Evolutionary conservation across 2,329 filamentous ascomycete species (phyloP).

Genomic region (Xylariales sp.): DNA sequence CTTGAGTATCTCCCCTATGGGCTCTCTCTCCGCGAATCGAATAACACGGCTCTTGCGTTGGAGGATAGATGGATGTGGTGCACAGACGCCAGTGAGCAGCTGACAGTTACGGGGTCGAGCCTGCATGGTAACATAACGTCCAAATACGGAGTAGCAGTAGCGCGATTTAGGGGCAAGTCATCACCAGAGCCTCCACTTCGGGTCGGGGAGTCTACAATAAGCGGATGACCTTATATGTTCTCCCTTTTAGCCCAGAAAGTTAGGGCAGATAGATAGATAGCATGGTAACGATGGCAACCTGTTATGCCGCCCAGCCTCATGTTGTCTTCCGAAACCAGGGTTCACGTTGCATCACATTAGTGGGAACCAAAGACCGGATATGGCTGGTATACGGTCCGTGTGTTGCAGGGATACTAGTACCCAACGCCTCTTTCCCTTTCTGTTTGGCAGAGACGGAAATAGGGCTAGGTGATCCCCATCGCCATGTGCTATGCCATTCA

Average conservation of each 20-base stretch:
- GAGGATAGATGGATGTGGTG: conserved; percentile 17
- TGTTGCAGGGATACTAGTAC: conserved; percentile 29
- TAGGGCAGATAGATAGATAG: background rate
- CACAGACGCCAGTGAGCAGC: conserved; percentile 28
- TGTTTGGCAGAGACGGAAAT: conserved; percentile 9
- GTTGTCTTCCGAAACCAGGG: conserved; percentile 12
- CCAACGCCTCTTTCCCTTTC: conserved; percentile 18
- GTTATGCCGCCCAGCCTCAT: background rate
- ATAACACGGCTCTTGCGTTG: conserved; percentile 14
- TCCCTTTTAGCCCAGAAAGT: background rate
- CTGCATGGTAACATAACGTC: conserved; percentile 12
- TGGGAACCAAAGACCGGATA: conserved; percentile 9
- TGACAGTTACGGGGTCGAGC: conserved; percentile 15
- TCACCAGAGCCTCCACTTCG: conserved; percentile 1
- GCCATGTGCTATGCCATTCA: background rate
- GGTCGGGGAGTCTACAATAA: conserved; percentile 8
- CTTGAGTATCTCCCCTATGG: background rate
- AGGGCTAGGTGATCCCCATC: conserved; percentile 7
- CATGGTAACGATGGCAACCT: background rate
- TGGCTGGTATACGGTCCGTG: conserved; percentile 27
- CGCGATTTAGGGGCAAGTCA: conserved; percentile 23
- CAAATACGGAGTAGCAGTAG: conserved; percentile 27
- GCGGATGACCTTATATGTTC: conserved; percentile 1
- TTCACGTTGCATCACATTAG: conserved; percentile 30
- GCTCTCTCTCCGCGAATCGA: background rate